Conservation (phyloP, 2,329 filamentous ascomycete genomes). For the Nigrospora osmanthi region DNA sequence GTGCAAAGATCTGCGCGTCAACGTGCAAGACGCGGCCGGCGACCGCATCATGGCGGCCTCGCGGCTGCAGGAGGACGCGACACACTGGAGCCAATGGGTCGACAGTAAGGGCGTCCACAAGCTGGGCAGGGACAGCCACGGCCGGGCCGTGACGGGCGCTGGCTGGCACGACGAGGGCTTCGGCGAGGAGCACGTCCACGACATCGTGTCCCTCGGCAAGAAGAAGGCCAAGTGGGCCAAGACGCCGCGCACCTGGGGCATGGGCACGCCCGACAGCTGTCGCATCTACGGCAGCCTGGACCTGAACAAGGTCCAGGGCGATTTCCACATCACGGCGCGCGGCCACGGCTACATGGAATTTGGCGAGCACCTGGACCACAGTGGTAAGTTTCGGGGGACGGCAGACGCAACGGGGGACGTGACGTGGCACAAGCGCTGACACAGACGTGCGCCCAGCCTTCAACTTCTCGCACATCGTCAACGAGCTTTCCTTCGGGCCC, state of each 20-base stretch:
- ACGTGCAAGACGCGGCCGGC: constrained; percentile 91
- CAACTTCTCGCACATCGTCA: constrained; percentile 97
- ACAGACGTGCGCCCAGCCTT: constrained; percentile 54
- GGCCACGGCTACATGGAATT: constrained; percentile 90
- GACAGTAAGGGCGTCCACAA: constrained; percentile 59
- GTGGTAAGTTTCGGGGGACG: constrained; percentile 43
- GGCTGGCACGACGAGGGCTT: constrained; percentile 62
- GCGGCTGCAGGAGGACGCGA: constrained; percentile 66
- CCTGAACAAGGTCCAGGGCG: constrained; percentile 93
- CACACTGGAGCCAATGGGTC: constrained; percentile 76
- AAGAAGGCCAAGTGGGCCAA: constrained; percentile 62
- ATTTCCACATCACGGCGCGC: constrained; percentile 94
- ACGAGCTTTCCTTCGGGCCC: constrained; percentile 92
- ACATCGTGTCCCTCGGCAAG: constrained; percentile 68
- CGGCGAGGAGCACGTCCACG: constrained; percentile 79
- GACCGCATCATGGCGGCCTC: constrained; percentile 82
- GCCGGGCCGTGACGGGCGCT: constrained; percentile 47
- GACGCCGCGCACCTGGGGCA: constrained; percentile 59
- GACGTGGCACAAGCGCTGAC: neutral
- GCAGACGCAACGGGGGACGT: neutral
- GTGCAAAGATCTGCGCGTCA: constrained; percentile 84
- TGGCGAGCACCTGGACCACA: constrained; percentile 75
- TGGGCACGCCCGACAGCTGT: constrained; percentile 58
- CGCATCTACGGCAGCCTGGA: constrained; percentile 85
- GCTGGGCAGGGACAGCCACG: constrained; percentile 47